Conservation (phyloP, 2,329 filamentous ascomycete genomes). For the Curvularia sp. region DNA sequence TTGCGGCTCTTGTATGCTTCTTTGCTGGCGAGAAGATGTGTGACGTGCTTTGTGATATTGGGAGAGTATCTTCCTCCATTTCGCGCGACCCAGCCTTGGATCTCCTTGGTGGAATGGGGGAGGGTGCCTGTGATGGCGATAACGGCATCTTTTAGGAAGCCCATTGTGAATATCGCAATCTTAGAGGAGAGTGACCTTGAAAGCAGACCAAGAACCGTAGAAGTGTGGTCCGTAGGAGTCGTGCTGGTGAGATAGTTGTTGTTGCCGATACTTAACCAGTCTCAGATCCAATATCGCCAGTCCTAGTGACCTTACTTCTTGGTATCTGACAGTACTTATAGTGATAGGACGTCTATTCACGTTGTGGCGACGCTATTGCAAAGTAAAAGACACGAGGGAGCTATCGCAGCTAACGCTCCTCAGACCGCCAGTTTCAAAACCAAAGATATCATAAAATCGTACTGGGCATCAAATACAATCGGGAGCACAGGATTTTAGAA, state of each 20-base stretch:
- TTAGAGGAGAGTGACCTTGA: not conserved
- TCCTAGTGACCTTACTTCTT: slow-evolving; percentile 19
- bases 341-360: slow-evolving; percentile 21
- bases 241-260: not conserved
- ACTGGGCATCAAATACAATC: not conserved
- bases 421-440: not conserved
- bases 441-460: not conserved
- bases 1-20: slow-evolving; percentile 64
- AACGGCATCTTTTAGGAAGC: slow-evolving; percentile 59
- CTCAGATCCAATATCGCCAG: too few relatives aligned
- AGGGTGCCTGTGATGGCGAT: slow-evolving; percentile 68
- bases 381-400: slow-evolving; percentile 22
- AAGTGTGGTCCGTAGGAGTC: not conserved
- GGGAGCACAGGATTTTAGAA: not conserved
- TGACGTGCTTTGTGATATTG: slow-evolving; percentile 63
- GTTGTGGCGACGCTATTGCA: not conserved
- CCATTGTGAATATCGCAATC: slow-evolving; percentile 29
- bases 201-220: not conserved
- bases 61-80: slow-evolving; percentile 67
- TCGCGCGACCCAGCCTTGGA: slow-evolving; percentile 69
- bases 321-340: slow-evolving; percentile 6
- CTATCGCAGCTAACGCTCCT: not conserved
- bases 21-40: slow-evolving; percentile 74
- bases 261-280: not conserved
- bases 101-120: slow-evolving; percentile 56